Percentiles rank a stretch among this genome's conserved stretches.
Evolutionary conservation across 805 yeast species (phyloP).

Genomic region (Kregervanrija delftensis): DNA sequence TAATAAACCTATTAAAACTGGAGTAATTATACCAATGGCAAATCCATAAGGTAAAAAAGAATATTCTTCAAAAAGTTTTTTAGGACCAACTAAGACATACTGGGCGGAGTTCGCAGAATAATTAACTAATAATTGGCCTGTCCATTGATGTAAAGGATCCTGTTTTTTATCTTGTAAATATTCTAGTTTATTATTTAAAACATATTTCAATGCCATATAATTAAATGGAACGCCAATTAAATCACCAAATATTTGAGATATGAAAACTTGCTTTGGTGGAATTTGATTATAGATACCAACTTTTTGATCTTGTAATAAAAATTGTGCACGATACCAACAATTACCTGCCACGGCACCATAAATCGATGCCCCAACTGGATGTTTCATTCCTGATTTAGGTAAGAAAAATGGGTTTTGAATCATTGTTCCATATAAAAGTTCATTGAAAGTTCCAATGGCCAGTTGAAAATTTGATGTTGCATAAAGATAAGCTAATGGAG

Average conservation of each 20-base stretch:
- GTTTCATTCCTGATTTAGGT: constrained; percentile 17
- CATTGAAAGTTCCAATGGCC: constrained; percentile 47
- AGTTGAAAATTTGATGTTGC: constrained; percentile 46
- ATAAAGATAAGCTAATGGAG: constrained; percentile 43
- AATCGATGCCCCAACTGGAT: constrained; percentile 43
- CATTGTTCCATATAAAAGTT: constrained; percentile 40
- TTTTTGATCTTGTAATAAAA: constrained; percentile 32
- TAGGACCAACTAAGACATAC: constrained; percentile 44
- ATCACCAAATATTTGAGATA: constrained; percentile 47
- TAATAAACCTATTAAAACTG: constrained; percentile 25
- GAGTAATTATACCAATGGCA: constrained; percentile 32
- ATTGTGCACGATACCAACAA: constrained; percentile 47
- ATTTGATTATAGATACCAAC: constrained; percentile 48
- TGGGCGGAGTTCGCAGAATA: constrained; percentile 44
- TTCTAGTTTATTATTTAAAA: constrained; percentile 30
- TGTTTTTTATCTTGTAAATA: constrained; percentile 22
- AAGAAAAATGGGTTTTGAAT: constrained; percentile 27
- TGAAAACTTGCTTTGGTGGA: constrained; percentile 44
- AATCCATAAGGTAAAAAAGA: constrained; percentile 40
- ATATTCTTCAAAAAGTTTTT: constrained; percentile 35
- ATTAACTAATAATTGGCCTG: constrained; percentile 36
- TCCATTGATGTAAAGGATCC: constrained; percentile 48
- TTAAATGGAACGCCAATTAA: constrained; percentile 47
- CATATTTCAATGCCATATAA: constrained; percentile 43
- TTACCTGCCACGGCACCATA: constrained; percentile 49